Percentiles rank a stretch among this genome's conserved stretches.
These are phyloP conservation scores for Penicillium alfredii DNA, from an alignment of 495 filamentous ascomycete species.

Conservation along the genomic window DNA sequence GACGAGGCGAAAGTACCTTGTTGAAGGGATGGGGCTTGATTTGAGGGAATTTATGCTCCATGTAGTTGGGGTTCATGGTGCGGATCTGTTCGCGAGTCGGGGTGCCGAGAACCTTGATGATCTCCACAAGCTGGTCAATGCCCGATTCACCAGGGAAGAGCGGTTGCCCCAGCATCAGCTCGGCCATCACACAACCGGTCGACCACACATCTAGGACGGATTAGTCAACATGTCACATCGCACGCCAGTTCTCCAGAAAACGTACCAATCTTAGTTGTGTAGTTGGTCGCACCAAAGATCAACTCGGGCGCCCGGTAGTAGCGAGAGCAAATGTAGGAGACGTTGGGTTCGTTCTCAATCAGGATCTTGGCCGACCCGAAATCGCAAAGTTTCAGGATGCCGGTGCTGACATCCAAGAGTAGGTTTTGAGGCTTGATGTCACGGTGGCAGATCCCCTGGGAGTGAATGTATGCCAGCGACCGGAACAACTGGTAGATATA, in stretches of 20 bases:
- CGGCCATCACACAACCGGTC: conserved; percentile 98
- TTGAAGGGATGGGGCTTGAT: conserved; percentile 99
- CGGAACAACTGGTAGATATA: conserved; percentile 99
- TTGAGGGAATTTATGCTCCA: conserved; percentile 99
- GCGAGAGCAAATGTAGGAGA: conserved; percentile 98
- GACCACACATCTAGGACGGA: conserved; percentile 90
- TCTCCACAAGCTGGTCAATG: conserved; percentile 97
- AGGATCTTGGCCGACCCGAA: conserved; percentile 99
- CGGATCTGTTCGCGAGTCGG: conserved; percentile 98
- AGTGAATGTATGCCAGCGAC: conserved; percentile 97
- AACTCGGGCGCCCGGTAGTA: conserved; percentile 98
- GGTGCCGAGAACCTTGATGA: conserved; percentile 98
- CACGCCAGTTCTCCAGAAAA: no score
- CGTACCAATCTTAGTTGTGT: conserved; percentile 99
- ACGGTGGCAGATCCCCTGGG: conserved; percentile 96
- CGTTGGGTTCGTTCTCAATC: conserved; percentile 97
- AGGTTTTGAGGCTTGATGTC: conserved; percentile 99
- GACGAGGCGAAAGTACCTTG: conserved; percentile 55
- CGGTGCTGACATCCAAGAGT: conserved; percentile 80
- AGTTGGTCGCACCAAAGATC: conserved; percentile 98
- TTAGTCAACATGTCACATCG: conserved; percentile 19
- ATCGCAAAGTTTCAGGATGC: conserved; percentile 95
- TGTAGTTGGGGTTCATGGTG: conserved; percentile 99
- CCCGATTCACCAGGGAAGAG: conserved; percentile 99
- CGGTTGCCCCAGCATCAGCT: conserved; percentile 97